Evolutionary conservation across 208 protist species (phyloP).

Genomic region (Trypanosoma mega): DNA sequence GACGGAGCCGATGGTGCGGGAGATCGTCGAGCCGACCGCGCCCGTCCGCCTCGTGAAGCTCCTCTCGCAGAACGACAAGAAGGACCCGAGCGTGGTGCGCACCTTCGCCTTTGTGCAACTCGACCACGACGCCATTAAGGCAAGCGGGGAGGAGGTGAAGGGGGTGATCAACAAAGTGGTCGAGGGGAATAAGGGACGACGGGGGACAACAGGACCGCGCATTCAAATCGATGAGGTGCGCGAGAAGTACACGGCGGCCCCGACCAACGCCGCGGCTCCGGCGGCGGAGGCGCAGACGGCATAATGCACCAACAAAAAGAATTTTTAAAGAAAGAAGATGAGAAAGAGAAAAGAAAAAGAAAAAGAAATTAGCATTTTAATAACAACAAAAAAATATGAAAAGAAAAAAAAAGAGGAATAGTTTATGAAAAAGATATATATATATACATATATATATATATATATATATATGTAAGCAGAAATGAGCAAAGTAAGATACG

Average conservation of each 20-base stretch:
- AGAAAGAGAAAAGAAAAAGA: no score
- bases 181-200: constrained; percentile 17
- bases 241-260: constrained; percentile 38
- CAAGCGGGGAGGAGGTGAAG: constrained; percentile 40
- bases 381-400: no score
- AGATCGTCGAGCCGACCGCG: constrained; percentile 38
- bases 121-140: constrained; percentile 51
- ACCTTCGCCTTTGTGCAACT: constrained; percentile 83
- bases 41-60: constrained; percentile 63
- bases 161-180: constrained; percentile 37
- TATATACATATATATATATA: constrained; percentile 9
- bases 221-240: constrained; percentile 66
- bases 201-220: constrained; percentile 9
- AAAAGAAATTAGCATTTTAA: no score
- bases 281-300: neutral
- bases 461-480: neutral
- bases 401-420: no score
- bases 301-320: no score
- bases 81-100: constrained; percentile 46
- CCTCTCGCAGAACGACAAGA: constrained; percentile 43
- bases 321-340: no score
- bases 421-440: no score
- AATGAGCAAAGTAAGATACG: neutral
- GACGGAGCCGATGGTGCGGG: constrained; percentile 62
- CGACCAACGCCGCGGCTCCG: neutral